These are phyloP conservation scores for Teratosphaeriaceae sp. DNA, from an alignment of 2,329 filamentous ascomycete genomes.

Conservation along the genomic window DNA sequence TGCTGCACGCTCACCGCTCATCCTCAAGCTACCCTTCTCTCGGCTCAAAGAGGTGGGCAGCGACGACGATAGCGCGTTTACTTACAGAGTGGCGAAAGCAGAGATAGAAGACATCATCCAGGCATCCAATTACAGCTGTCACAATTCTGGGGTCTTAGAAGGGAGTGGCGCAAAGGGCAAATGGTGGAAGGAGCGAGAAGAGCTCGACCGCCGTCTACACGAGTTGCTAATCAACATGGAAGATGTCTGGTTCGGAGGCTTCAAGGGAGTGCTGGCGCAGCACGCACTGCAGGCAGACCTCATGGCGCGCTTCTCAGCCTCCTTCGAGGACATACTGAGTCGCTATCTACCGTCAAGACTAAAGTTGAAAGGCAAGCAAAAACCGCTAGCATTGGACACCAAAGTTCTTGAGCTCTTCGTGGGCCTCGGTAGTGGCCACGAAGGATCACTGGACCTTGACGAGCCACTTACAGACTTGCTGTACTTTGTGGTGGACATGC, in stretches of 20 bases:
- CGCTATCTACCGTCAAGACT: slow-evolving; percentile 79
- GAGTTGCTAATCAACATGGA: slow-evolving; percentile 81
- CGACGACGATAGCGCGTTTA: slow-evolving; percentile 73
- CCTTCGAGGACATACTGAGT: slow-evolving; percentile 72
- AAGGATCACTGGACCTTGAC: slow-evolving; percentile 67
- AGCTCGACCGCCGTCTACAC: slow-evolving; percentile 68
- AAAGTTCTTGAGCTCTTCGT: slow-evolving; percentile 82
- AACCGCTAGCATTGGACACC: slow-evolving; percentile 49
- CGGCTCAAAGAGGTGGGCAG: slow-evolving; percentile 74
- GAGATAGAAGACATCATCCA: slow-evolving; percentile 80
- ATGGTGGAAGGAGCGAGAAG: slow-evolving; percentile 86
- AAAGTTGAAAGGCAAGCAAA: slow-evolving; percentile 46
- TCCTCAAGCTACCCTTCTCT: slow-evolving; percentile 77
- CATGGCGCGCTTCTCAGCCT: slow-evolving; percentile 67
- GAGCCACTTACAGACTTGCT: slow-evolving; percentile 86
- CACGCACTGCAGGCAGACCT: slow-evolving; percentile 56
- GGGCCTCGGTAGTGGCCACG: slow-evolving; percentile 67
- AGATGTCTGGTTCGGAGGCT: slow-evolving; percentile 89
- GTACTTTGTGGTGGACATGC: slow-evolving; percentile 92
- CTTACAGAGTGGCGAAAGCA: slow-evolving; percentile 69
- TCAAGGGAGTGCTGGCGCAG: slow-evolving; percentile 87
- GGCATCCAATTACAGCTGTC: slow-evolving; percentile 75
- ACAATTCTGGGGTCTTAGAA: slow-evolving; percentile 63
- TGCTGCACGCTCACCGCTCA: slow-evolving; percentile 68
- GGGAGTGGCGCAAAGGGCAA: slow-evolving; percentile 68